Evolutionary conservation across 148 eudicot genomes (phyloP).

Genomic region (Vaccinium darrowii): DNA sequence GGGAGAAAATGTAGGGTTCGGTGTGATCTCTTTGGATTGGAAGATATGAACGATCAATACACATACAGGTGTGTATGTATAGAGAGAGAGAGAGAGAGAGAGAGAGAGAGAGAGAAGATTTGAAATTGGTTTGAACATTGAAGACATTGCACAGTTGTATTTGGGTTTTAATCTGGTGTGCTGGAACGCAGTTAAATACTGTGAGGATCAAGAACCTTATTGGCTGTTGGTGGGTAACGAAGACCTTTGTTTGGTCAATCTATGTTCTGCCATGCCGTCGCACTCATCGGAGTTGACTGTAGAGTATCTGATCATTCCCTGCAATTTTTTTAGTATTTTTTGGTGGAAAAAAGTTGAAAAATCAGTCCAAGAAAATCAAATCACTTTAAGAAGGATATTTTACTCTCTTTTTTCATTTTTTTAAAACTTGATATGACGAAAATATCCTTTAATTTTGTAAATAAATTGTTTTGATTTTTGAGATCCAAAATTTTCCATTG

Average conservation of each 20-base stretch:
- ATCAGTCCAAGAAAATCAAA: background rate
- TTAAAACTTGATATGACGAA: background rate
- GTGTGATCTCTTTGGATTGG: background rate
- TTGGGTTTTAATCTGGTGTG: background rate
- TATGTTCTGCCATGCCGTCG: background rate
- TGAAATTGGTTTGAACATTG: background rate
- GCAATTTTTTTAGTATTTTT: no score
- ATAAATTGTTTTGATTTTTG: background rate
- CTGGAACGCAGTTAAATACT: background rate
- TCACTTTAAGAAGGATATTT: no score
- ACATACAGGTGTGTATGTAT: background rate
- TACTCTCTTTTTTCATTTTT: no score
- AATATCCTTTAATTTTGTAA: background rate
- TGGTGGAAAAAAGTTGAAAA: background rate
- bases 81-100: background rate
- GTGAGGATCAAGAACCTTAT: background rate
- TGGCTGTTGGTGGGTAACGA: background rate
- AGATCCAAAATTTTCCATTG: background rate
- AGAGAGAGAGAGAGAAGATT: background rate
- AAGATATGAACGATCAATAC: background rate
- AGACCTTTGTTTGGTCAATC: background rate
- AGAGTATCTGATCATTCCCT: background rate
- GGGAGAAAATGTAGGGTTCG: background rate
- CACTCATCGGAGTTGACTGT: background rate
- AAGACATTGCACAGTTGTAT: background rate